A percentile compares a stretch with the other conserved stretches of the same genome.
These are phyloP conservation scores for Amaranthus cruentus DNA, from an alignment of 148 eudicot species.

Conservation along the genomic window DNA sequence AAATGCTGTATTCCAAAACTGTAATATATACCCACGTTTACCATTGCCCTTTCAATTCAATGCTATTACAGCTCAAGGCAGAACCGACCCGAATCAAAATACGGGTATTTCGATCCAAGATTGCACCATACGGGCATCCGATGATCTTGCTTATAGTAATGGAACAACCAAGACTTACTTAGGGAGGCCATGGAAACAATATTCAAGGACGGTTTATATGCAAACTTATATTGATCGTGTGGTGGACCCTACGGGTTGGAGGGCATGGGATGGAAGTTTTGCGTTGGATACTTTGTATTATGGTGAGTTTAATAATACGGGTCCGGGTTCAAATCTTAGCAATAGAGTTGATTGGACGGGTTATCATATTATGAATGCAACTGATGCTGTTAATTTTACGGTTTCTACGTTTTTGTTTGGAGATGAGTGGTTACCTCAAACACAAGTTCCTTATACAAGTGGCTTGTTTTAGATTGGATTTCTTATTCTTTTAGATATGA, in stretches of 20 bases:
- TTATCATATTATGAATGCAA: slow-evolving; percentile 37
- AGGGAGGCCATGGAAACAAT: slow-evolving; percentile 80
- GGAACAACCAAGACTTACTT: slow-evolving; percentile 35
- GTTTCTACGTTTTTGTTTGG: slow-evolving; percentile 45
- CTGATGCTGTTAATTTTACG: slow-evolving; percentile 61
- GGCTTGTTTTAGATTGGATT: slow-evolving; percentile 26
- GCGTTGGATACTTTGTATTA: slow-evolving; percentile 60
- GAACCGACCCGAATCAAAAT: slow-evolving; percentile 71
- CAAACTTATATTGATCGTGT: slow-evolving; percentile 42
- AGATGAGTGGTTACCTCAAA: slow-evolving; percentile 56
- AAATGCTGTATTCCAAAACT: slow-evolving; percentile 57
- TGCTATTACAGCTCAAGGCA: slow-evolving; percentile 78
- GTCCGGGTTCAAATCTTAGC: slow-evolving; percentile 45
- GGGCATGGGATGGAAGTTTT: slow-evolving; percentile 54
- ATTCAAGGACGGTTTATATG: slow-evolving; percentile 57
- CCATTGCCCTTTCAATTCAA: slow-evolving; percentile 60
- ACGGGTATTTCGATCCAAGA: slow-evolving; percentile 66
- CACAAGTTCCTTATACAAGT: slow-evolving; percentile 50
- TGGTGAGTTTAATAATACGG: slow-evolving; percentile 56
- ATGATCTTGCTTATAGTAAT: slow-evolving; percentile 44
- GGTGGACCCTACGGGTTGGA: slow-evolving; percentile 54
- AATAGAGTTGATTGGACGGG: slow-evolving; percentile 64
- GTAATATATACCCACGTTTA: slow-evolving; percentile 58
- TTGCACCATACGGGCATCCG: slow-evolving; percentile 52
- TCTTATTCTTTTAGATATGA: neutral